These are phyloP conservation scores for Russula ochroleuca DNA, from an alignment of 768 basidiomycete species.

Conservation along the genomic window DNA sequence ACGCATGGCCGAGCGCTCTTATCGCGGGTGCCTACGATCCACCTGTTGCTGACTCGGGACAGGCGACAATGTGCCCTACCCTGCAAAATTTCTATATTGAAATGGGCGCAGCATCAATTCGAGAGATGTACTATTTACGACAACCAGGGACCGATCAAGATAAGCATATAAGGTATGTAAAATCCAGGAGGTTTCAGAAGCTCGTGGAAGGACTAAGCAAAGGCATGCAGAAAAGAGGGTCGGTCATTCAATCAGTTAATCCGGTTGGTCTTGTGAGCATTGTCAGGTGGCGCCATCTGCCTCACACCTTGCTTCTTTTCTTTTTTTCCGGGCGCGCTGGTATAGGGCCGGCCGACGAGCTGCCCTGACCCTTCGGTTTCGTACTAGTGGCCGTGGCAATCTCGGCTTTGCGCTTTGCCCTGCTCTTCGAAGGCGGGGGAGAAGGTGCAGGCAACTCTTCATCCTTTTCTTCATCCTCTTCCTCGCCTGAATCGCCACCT, in stretches of 20 bases:
- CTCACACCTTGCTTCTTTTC: conserved; percentile 43
- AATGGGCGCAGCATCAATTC: conserved; percentile 12
- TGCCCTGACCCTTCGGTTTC: conserved; percentile 18
- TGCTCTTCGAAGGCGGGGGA: conserved; percentile 31
- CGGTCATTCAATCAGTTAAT: conserved; percentile 11
- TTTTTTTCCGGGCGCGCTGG: conserved; percentile 38
- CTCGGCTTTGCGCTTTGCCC: conserved; percentile 26
- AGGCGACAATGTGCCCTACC: conserved; percentile 3
- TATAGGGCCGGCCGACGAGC: conserved; percentile 5
- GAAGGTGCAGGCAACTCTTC: conserved; percentile 35
- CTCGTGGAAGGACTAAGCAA: conserved; percentile 12
- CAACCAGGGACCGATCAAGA: conserved; percentile 24
- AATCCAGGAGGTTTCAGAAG: conserved; percentile 17
- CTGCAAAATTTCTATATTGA: conserved; percentile 10
- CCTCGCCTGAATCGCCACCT: conserved; percentile 29
- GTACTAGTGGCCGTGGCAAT: conserved; percentile 9
- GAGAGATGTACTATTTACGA: conserved; percentile 11
- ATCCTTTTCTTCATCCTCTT: conserved; percentile 37
- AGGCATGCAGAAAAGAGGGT: conserved; percentile 1
- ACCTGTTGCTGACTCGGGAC: conserved; percentile 4
- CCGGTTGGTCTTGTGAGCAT: conserved; percentile 17
- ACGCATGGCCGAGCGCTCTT: conserved; percentile 9
- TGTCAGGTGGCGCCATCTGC: conserved; percentile 27
- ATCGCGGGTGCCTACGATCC: conserved; percentile 4
- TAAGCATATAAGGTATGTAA: conserved; percentile 27